phyloP scores from a whole-genome alignment of 306 rosid genomes.

The Vigna unguiculata region DNA sequence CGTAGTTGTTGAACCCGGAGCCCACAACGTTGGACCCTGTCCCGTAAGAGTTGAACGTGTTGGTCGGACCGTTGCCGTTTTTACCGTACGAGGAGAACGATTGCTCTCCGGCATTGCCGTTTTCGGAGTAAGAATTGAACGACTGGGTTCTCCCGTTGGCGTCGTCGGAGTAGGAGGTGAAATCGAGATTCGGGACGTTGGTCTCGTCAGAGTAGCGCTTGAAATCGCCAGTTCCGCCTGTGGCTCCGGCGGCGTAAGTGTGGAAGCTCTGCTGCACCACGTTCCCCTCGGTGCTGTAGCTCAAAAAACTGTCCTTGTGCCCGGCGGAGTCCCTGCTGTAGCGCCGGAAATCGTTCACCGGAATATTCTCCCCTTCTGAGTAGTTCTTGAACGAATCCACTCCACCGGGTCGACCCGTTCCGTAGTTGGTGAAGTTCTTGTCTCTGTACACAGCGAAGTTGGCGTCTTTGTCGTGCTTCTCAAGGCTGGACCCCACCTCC shows the following conservation, averaged over 20 bases:
- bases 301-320: constrained; percentile 65
- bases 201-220: constrained; percentile 54
- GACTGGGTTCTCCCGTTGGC: constrained; percentile 72
- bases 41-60: constrained; percentile 68
- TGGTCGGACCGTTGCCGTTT: constrained; percentile 71
- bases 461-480: constrained; percentile 68
- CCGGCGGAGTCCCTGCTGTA: constrained; percentile 78
- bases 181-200: constrained; percentile 79
- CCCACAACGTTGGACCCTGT: constrained; percentile 70
- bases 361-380: constrained; percentile 60
- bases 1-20: constrained; percentile 71
- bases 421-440: constrained; percentile 87
- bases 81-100: constrained; percentile 72
- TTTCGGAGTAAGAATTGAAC: constrained; percentile 70
- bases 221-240: constrained; percentile 82
- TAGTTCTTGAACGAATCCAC: constrained; percentile 77
- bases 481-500: constrained; percentile 62
- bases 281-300: constrained; percentile 64
- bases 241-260: constrained; percentile 68
- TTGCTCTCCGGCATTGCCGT: constrained; percentile 86
- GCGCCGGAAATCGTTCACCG: constrained; percentile 85
- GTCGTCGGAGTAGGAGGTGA: constrained; percentile 76
- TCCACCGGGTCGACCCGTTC: constrained; percentile 76
- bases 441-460: constrained; percentile 58
- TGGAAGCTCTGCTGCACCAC: constrained; percentile 82